These are phyloP conservation scores for Tieghemostelium lacteum DNA, from an alignment of 78 protist species.

Conservation along the genomic window DNA sequence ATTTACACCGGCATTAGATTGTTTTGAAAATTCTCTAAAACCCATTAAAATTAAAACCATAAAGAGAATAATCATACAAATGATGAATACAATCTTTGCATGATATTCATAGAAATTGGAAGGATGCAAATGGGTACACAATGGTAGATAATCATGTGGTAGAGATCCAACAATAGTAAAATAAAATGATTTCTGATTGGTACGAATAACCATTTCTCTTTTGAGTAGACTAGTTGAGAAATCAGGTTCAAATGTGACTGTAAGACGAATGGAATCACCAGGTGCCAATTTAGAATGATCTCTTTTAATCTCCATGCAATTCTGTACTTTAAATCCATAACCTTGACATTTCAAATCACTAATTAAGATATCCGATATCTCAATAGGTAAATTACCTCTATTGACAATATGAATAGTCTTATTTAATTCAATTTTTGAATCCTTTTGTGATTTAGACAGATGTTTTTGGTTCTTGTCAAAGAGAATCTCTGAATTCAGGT, in stretches of 20 bases:
- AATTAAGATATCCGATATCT: constrained; percentile 39
- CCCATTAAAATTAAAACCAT: constrained; percentile 38
- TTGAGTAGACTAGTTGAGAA: constrained; percentile 52
- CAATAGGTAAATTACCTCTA: constrained; percentile 37
- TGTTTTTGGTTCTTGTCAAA: constrained; percentile 36
- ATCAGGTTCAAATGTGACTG: constrained; percentile 40
- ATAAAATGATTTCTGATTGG: constrained; percentile 39
- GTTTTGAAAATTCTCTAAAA: constrained; percentile 47
- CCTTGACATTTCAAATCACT: constrained; percentile 22
- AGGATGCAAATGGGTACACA: constrained; percentile 63
- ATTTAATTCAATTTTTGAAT: constrained; percentile 20
- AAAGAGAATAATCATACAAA: constrained; percentile 54
- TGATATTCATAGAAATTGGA: constrained; percentile 72
- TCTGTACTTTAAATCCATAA: constrained; percentile 40
- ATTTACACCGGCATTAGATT: neutral
- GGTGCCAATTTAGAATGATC: constrained; percentile 3
- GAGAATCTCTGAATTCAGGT: constrained; percentile 53
- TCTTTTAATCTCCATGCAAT: constrained; percentile 35
- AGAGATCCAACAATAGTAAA: constrained; percentile 43
- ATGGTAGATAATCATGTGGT: constrained; percentile 63
- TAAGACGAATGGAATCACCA: constrained; percentile 14
- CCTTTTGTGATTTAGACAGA: neutral
- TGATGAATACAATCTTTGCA: constrained; percentile 58
- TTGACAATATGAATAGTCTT: constrained; percentile 47
- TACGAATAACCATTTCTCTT: constrained; percentile 17